Evolutionary conservation across 495 filamentous ascomycete genomes (phyloP).

Genomic region (Penicillium paxilli): DNA sequence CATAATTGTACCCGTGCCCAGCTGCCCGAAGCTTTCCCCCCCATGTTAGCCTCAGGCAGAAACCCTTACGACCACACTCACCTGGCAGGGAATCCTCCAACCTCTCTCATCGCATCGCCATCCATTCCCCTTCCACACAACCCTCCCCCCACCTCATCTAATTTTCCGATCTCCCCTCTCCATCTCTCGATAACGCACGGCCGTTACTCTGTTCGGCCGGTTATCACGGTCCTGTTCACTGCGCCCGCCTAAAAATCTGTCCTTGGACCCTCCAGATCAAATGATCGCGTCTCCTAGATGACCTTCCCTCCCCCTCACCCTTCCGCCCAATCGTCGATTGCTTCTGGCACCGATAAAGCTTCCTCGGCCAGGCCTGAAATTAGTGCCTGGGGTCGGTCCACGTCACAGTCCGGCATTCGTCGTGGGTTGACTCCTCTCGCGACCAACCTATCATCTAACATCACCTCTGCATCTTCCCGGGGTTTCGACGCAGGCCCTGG

Average conservation of each 20-base stretch:
- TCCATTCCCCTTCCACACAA: conserved; percentile 20
- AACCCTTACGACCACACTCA: conserved; percentile 30
- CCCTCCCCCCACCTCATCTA: conserved; percentile 20
- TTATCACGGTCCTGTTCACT: conserved; percentile 23
- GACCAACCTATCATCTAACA: conserved; percentile 52
- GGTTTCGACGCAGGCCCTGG: conserved; percentile 44
- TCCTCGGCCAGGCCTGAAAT: conserved; percentile 58
- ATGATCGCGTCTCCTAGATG: conserved; percentile 66
- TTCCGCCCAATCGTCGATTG: conserved; percentile 63
- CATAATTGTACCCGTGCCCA: neutral
- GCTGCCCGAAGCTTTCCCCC: conserved; percentile 22
- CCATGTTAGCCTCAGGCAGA: conserved; percentile 23
- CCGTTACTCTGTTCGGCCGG: conserved; percentile 3
- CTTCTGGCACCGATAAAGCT: conserved; percentile 57
- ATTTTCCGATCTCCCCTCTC: conserved; percentile 8
- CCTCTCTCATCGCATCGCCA: conserved; percentile 24
- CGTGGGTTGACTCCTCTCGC: conserved; percentile 64
- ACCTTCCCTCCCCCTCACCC: conserved; percentile 62
- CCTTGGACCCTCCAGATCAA: conserved; percentile 48
- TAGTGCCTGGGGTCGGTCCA: conserved; percentile 61
- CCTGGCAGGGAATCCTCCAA: conserved; percentile 26
- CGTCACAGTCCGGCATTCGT: conserved; percentile 57
- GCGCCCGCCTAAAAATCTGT: conserved; percentile 43
- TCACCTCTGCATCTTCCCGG: conserved; percentile 48
- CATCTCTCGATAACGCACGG: conserved; percentile 10